Base-by-base conservation (phyloP, 1,284 basidiomycete species). In the Stereum hirsutum region DNA sequence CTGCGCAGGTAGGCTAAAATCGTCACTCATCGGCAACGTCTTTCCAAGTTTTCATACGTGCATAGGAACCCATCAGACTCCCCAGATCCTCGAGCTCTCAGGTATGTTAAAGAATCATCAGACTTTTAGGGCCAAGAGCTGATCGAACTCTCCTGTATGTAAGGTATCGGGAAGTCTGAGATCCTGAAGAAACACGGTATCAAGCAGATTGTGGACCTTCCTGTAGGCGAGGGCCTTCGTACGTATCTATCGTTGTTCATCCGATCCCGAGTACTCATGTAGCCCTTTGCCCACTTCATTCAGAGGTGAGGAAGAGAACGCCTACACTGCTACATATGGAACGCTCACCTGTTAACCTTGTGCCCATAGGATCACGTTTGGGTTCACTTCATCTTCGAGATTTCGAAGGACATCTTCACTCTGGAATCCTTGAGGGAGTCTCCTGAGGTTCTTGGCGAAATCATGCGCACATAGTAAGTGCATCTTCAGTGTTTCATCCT, bases 1-100 rank as follows among this genome's bases (percentile, higher is more conserved):
- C n/a, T 57, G 48, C 5, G 50, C 54, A 7, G 52, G 52, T 47
- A 17, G 15, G 45, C 37, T 7, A 8, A 8, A 8, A 8, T 30
- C n/a, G 28, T 8, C n/a, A 30, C 28, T n/a, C n/a, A n/a, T n/a
- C n/a, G n/a, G n/a, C n/a, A n/a, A n/a, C n/a, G n/a, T n/a, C n/a
- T n/a, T n/a, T n/a, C n/a, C n/a, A n/a, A n/a, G n/a, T n/a, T n/a
- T n/a, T n/a, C n/a, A 31, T 11, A 17, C 20, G 12, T 20, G 1
- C 5, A 6, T 15, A 45, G 39, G 43, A 21, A 7, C 38, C 1
- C 35, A 32, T 14, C 38, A 45, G 39, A 34, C 39, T 11, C 43
- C 43, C 6, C 32, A 40, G 23, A 11, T 45, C 5, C 43, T 45
- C 6, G 39, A 45, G 23, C 39, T 45, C 2, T 45, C 43, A 8